A percentile compares a stretch with the other conserved stretches of the same genome.
phyloP scores from a whole-genome alignment of 768 basidiomycete genomes.

The Amanita exitialis region DNA sequence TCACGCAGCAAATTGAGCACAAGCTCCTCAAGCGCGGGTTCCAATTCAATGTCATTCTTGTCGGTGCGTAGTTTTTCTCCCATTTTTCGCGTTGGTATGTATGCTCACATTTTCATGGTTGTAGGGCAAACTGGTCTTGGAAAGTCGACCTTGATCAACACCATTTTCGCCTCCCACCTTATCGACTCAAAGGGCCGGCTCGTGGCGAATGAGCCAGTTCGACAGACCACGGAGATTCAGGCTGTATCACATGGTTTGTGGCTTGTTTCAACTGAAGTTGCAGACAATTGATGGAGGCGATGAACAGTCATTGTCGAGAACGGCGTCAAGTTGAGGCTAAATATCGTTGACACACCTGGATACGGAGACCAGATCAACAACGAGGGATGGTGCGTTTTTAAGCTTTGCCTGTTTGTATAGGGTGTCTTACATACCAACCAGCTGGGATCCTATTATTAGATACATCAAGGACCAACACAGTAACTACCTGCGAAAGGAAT shows the following conservation, averaged over 20 bases:
- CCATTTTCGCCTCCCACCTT: constrained; percentile 97
- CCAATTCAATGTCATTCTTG: constrained; percentile 98
- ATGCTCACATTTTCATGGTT: neutral
- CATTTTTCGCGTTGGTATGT: neutral
- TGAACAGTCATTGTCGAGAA: constrained; percentile 87
- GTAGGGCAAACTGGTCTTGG: constrained; percentile 94
- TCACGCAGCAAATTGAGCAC: constrained; percentile 96
- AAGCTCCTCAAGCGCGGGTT: constrained; percentile 98
- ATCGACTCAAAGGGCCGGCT: constrained; percentile 96
- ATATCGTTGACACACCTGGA: constrained; percentile 98
- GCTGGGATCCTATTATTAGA: constrained; percentile 98
- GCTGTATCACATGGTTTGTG: constrained; percentile 83
- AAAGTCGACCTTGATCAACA: constrained; percentile 98
- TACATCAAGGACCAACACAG: constrained; percentile 99
- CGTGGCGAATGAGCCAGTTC: constrained; percentile 77
- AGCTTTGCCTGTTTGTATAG: neutral
- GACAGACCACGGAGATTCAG: constrained; percentile 96
- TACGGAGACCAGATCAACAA: constrained; percentile 99
- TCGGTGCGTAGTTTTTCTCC: constrained; percentile 40
- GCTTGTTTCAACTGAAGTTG: neutral
- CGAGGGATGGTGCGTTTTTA: constrained; percentile 74
- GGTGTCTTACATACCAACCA: constrained; percentile 17
- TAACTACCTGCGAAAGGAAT: constrained; percentile 96
- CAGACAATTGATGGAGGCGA: neutral
- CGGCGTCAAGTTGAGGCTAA: constrained; percentile 86